phyloP scores from a whole-genome alignment of 441 rosid genomes.

The Hura crepitans region DNA sequence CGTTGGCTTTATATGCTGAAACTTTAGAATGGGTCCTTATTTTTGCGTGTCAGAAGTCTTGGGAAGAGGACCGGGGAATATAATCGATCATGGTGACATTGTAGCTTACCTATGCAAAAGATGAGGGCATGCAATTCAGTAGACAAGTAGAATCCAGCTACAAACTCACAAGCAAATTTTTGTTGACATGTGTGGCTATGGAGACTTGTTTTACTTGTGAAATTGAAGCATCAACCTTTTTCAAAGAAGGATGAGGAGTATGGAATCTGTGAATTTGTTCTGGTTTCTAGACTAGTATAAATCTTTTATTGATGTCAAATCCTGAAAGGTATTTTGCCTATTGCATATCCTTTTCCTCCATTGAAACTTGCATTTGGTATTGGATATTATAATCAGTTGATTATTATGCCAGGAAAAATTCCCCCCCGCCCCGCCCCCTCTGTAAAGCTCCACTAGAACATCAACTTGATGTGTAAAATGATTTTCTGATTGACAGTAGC shows the following conservation, averaged over 20 bases:
- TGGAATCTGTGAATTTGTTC: constrained; percentile 51
- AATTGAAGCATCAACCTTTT: constrained; percentile 34
- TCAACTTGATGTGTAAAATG: constrained; percentile 31
- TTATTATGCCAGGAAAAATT: constrained; percentile 32
- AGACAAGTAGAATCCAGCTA: constrained; percentile 21
- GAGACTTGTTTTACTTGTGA: constrained; percentile 23
- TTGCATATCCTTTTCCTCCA: constrained; percentile 39
- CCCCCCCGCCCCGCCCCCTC: constrained; percentile 34
- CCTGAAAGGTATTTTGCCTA: constrained; percentile 42
- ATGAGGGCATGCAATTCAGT: constrained; percentile 9
- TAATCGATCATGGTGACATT: constrained; percentile 13
- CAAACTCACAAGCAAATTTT: constrained; percentile 13
- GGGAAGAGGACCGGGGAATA: constrained; percentile 11
- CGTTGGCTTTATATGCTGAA: neutral
- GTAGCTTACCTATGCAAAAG: constrained; percentile 14
- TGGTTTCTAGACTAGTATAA: constrained; percentile 41
- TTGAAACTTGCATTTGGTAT: constrained; percentile 44
- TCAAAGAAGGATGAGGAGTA: constrained; percentile 22
- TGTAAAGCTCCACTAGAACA: constrained; percentile 41
- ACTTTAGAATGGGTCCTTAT: constrained; percentile 9
- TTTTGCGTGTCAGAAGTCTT: constrained; percentile 15
- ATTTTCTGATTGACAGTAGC: constrained; percentile 22
- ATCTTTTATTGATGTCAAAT: constrained; percentile 38
- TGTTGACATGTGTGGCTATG: constrained; percentile 15
- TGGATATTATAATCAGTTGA: constrained; percentile 4